Percentiles rank a stretch among this genome's conserved stretches.
phyloP scores from a whole-genome alignment of 2,329 filamentous ascomycete species.

The Fusarium dlaminii region DNA sequence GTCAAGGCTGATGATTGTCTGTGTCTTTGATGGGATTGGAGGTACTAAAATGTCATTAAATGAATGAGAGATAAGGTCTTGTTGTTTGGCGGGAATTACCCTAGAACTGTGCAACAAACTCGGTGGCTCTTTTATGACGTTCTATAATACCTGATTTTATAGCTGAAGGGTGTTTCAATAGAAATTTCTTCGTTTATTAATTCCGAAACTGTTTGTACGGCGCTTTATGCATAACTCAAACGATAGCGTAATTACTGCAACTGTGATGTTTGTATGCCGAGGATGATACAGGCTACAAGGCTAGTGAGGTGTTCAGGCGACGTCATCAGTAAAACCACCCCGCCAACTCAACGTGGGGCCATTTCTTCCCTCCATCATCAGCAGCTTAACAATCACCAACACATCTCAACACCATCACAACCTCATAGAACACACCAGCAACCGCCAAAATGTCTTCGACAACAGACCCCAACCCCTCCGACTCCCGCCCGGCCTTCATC shows the following conservation, averaged over 20 bases:
- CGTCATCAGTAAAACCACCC: slow-evolving; percentile 21
- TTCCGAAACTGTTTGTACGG: neutral
- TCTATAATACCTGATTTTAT: neutral
- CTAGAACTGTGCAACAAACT: neutral
- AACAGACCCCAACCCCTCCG: slow-evolving; percentile 53
- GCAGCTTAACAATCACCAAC: neutral
- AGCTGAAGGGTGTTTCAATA: neutral
- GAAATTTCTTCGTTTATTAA: neutral
- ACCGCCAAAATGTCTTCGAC: slow-evolving; percentile 44
- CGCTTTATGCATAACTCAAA: neutral
- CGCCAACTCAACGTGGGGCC: slow-evolving; percentile 20
- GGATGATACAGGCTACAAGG: neutral
- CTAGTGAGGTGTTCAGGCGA: neutral
- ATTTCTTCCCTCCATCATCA: neutral
- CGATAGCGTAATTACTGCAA: too few relatives aligned
- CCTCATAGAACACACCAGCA: neutral
- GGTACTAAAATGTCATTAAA: neutral
- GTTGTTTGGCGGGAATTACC: neutral
- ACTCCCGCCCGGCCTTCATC: slow-evolving; percentile 60
- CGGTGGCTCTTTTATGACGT: neutral
- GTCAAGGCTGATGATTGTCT: neutral
- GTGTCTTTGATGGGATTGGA: slow-evolving; percentile 7
- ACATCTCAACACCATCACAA: neutral
- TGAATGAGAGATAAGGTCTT: neutral
- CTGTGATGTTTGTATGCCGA: neutral